A percentile compares a stretch with the other conserved stretches of the same genome.
phyloP scores from a whole-genome alignment of 108 stramenopile genomes.

The Skeletonema marinoi region DNA sequence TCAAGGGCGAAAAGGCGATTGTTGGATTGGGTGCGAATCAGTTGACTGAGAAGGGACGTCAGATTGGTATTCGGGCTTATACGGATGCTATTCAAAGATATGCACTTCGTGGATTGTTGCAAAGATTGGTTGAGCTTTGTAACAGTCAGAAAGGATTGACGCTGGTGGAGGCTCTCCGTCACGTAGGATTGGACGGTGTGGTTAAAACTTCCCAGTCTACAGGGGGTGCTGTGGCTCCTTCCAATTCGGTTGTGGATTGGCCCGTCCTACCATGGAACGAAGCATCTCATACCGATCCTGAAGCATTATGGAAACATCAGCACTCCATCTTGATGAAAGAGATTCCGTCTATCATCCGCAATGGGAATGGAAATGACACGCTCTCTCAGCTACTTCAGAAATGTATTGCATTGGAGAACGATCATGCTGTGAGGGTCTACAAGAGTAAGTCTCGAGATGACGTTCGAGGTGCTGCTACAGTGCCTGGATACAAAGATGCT shows the following conservation, averaged over 20 bases:
- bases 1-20: constrained; percentile 48
- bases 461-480: constrained; percentile 65
- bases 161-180: constrained; percentile 1
- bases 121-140: constrained; percentile 16
- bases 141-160: not conserved
- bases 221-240: not conserved
- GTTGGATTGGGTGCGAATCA: constrained; percentile 66
- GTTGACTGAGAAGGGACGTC: constrained; percentile 61
- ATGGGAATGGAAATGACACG: not conserved
- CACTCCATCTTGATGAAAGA: constrained; percentile 54
- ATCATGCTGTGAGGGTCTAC: constrained; percentile 63
- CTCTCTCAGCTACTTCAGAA: constrained; percentile 38
- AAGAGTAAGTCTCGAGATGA: constrained; percentile 83
- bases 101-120: constrained; percentile 71
- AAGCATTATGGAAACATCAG: constrained; percentile 61
- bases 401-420: constrained; percentile 62
- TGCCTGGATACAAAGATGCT: constrained; percentile 72
- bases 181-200: constrained; percentile 24
- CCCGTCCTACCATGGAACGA: constrained; percentile 78
- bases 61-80: constrained; percentile 74
- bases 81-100: constrained; percentile 75
- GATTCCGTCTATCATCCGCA: constrained; percentile 44
- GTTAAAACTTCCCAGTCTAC: not conserved
- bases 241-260: constrained; percentile 45
- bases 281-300: constrained; percentile 24